A percentile compares a stretch with the other conserved stretches of the same genome.
These are phyloP conservation scores for Saprolegnia diclina DNA, from an alignment of 352 stramenopile species.

Conservation along the genomic window DNA sequence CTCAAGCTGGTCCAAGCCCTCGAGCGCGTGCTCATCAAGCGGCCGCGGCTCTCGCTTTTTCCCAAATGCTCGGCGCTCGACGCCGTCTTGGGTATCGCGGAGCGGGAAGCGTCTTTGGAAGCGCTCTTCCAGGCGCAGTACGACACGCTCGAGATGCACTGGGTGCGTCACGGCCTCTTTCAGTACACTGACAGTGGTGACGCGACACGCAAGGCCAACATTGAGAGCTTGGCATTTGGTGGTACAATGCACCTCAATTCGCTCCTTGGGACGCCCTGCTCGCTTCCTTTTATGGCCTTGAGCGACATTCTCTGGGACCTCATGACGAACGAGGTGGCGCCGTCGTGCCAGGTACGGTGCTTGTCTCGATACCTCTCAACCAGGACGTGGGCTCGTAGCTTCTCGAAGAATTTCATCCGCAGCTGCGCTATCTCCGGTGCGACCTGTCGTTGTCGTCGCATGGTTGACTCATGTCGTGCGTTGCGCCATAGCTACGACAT, in stretches of 20 bases:
- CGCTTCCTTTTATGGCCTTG: not conserved
- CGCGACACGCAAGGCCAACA: not conserved
- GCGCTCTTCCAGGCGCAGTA: slow-evolving; percentile 3
- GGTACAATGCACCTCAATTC: not conserved
- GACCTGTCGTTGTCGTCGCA: too few species aligned
- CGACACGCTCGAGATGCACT: not conserved
- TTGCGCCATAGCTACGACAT: not conserved
- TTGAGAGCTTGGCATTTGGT: not conserved
- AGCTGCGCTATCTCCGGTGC: not conserved
- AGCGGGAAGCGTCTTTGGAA: not conserved
- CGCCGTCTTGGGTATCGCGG: not conserved
- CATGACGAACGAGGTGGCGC: not conserved
- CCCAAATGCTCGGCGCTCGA: not conserved
- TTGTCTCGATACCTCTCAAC: not conserved
- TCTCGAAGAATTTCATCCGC: not conserved
- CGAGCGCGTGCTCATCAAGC: not conserved
- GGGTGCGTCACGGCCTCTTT: not conserved
- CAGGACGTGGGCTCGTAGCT: not conserved
- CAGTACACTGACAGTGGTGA: not conserved
- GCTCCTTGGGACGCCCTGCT: not conserved
- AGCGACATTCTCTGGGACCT: not conserved
- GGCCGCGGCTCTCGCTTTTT: not conserved
- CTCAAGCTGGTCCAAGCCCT: not conserved
- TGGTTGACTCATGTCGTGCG: not conserved
- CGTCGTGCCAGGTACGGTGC: not conserved